Base-by-base conservation (phyloP, 2,329 filamentous ascomycete genomes). In the Aspergillus floridensis region DNA sequence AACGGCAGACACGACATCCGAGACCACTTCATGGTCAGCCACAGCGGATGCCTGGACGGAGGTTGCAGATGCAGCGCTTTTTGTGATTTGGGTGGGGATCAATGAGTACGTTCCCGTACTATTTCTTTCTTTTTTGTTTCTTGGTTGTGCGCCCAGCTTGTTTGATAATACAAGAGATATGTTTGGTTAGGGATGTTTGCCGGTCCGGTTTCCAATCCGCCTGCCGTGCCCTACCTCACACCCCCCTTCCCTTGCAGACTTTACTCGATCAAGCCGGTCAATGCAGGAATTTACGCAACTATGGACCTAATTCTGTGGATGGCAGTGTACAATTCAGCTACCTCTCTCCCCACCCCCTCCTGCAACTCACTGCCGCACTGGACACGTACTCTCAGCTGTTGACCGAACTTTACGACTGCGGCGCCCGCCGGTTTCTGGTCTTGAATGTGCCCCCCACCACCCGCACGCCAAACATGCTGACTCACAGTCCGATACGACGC, bases 361-460 rank as follows among this genome's bases (percentile, higher is more conserved):
- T 44, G 4, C 38, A 44, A 6, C 5, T 53, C 2, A n/a, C 35
- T 0, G 14, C 11, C 5, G 32, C 49, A 2, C 4, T 60, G 24
- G 14, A 53, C 3, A 57, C 48, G 14, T 60, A 60, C 38, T 41
- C 46, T 12, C 16, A 26, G 4, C 49, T 46, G 8, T 6, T 60
- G 26, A 12, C 49, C 49, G 11, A 14, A 0, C 49, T 60, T 1
- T n/a, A 60, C 6, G 49, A 21, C 7, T 60, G 58, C 52, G 58
- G 58, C 19, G 58, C 53, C 16, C 53, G 58, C 1, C 29, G 31
- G 4, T 57, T 60, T 22, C 29, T 60, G 2, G 5, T 57, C n/a
- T 3, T 57, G 10, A 60, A 60, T 41, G 44, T 49, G 21, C 58
- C 58, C 3, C 58, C 58, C 2, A 53, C 22, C n/a, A 21, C 50